phyloP scores from a whole-genome alignment of 2,329 filamentous ascomycete species.

The Epichloe uncinata region DNA sequence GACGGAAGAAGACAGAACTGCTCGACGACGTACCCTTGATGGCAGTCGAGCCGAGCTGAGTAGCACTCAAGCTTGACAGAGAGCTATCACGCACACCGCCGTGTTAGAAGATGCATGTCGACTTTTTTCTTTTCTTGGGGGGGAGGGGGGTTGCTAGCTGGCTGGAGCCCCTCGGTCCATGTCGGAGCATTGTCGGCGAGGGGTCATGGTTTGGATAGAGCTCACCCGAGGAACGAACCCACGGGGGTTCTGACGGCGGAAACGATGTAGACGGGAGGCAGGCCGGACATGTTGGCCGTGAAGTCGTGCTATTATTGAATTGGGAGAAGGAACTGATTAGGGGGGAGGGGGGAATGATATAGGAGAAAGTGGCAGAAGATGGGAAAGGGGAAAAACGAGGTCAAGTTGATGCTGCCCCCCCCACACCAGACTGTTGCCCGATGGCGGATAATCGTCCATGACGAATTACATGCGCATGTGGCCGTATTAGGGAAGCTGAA shows the following conservation, averaged over 20 bases:
- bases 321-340: conserved; percentile 5
- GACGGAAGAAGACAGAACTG: neutral
- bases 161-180: neutral
- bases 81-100: conserved; percentile 48
- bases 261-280: conserved; percentile 90
- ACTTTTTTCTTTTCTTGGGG: too few relatives aligned
- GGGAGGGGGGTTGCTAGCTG: too few relatives aligned
- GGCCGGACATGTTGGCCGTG: conserved; percentile 50
- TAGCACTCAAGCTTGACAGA: conserved; percentile 73
- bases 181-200: conserved; percentile 3
- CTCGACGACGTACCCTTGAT: conserved; percentile 60
- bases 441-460: too few relatives aligned
- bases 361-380: conserved; percentile 1
- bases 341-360: neutral
- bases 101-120: neutral
- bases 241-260: conserved; percentile 82
- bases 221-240: conserved; percentile 84
- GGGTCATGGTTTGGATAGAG: neutral
- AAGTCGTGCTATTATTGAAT: neutral
- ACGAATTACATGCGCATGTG: too few relatives aligned
- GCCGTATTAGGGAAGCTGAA: too few relatives aligned
- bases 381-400: neutral
- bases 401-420: too few relatives aligned
- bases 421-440: too few relatives aligned
- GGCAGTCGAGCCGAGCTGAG: conserved; percentile 76